A percentile compares a stretch with the other conserved stretches of the same genome.
These are phyloP conservation scores for Aplosporella prunicola DNA, from an alignment of 2,329 filamentous ascomycete species.

Conservation along the genomic window DNA sequence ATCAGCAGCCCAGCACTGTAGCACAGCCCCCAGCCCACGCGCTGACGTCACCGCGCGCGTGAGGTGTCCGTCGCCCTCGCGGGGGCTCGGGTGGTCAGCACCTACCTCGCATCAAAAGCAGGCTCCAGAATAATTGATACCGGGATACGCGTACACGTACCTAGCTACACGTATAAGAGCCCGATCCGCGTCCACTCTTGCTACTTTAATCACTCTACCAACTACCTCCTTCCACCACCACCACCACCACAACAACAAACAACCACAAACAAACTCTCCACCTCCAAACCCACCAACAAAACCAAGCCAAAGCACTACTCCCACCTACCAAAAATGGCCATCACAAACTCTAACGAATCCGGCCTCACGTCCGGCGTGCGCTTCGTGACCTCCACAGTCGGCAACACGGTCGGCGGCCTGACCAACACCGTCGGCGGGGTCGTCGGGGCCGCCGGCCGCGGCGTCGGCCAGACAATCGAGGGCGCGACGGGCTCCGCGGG, in stretches of 20 bases:
- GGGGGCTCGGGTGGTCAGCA: no score
- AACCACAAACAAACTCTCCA: not conserved
- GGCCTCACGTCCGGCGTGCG: slow-evolving; percentile 44
- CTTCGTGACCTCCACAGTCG: slow-evolving; percentile 46
- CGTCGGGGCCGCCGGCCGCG: slow-evolving; percentile 38
- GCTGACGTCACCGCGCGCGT: no score
- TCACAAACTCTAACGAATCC: slow-evolving; percentile 27
- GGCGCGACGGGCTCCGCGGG: slow-evolving; percentile 36
- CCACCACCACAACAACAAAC: not conserved
- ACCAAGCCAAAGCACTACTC: not conserved
- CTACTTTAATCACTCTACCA: not conserved
- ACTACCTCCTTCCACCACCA: not conserved
- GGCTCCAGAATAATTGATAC: no score
- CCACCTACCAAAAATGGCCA: slow-evolving; percentile 25
- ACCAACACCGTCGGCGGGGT: slow-evolving; percentile 24
- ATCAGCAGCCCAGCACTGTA: no score
- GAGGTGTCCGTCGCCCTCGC: no score
- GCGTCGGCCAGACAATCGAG: slow-evolving; percentile 38
- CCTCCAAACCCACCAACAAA: not conserved
- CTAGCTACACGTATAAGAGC: no score
- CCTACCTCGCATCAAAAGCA: no score
- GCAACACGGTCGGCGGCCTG: slow-evolving; percentile 38
- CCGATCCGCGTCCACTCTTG: no score
- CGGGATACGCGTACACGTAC: no score
- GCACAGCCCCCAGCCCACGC: no score